phyloP scores from a whole-genome alignment of 2,329 filamentous ascomycete genomes.

The Amylocarpus encephaloides region DNA sequence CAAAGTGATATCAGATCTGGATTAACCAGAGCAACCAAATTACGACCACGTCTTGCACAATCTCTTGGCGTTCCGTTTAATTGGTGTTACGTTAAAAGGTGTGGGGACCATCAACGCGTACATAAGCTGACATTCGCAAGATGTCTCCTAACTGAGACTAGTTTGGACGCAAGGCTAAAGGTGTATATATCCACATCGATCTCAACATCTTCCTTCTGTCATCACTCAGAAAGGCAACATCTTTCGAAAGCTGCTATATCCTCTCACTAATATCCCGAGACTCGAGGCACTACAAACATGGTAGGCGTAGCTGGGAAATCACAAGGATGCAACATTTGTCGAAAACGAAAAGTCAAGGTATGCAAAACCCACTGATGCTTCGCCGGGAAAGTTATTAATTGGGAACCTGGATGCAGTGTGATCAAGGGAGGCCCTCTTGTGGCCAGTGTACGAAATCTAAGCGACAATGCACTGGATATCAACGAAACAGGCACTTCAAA shows the following conservation, averaged over 20 bases:
- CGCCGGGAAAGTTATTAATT: conserved; percentile 9
- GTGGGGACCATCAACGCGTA: conserved; percentile 7
- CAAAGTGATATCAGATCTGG: conserved; percentile 8
- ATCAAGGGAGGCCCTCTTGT: conserved; percentile 10
- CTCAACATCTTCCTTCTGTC: conserved; percentile 10
- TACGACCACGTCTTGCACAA: conserved; percentile 6
- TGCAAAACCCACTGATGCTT: conserved; percentile 8
- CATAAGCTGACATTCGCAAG: conserved; percentile 8
- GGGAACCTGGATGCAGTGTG: conserved; percentile 6
- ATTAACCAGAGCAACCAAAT: conserved; percentile 8
- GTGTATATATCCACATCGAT: conserved; percentile 9
- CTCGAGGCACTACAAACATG: conserved; percentile 6
- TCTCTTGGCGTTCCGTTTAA: background rate
- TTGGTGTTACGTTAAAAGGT: conserved; percentile 5
- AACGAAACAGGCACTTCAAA: conserved; percentile 14
- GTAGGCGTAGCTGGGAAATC: conserved; percentile 11
- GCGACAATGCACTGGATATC: conserved; percentile 10
- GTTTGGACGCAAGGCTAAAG: conserved; percentile 3
- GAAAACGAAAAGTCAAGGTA: conserved; percentile 11
- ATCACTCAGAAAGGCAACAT: conserved; percentile 10
- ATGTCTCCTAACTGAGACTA: conserved; percentile 11
- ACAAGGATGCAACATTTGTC: conserved; percentile 11
- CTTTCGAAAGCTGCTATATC: conserved; percentile 8
- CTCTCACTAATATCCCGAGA: conserved; percentile 7
- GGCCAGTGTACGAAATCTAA: conserved; percentile 12